A percentile compares a stretch with the other conserved stretches of the same genome.
phyloP scores from a whole-genome alignment of 108 stramenopile genomes.

The Poteriospumella lacustris region DNA sequence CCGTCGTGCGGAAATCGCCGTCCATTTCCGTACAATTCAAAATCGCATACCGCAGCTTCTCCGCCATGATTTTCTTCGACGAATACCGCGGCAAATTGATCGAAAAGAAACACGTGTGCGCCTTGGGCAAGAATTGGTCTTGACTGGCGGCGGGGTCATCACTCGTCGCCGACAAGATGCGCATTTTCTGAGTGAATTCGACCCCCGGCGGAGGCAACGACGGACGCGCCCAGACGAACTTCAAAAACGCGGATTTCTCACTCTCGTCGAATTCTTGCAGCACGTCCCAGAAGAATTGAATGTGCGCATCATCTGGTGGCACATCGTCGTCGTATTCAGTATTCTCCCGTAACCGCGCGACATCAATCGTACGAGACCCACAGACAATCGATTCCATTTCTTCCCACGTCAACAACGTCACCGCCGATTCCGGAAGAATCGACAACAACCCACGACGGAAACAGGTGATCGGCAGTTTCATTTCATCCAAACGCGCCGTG shows the following conservation, averaged over 20 bases:
- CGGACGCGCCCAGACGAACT: constrained; percentile 57
- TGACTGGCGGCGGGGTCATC: constrained; percentile 46
- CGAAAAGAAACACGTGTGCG: constrained; percentile 64
- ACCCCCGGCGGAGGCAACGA: constrained; percentile 46
- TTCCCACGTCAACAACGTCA: constrained; percentile 41
- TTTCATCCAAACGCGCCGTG: constrained; percentile 27
- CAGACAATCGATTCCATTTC: constrained; percentile 52
- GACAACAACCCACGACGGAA: constrained; percentile 36
- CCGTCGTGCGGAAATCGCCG: constrained; percentile 50
- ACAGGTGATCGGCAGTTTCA: not conserved
- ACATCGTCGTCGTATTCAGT: constrained; percentile 55
- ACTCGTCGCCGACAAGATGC: constrained; percentile 39
- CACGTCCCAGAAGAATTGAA: constrained; percentile 51
- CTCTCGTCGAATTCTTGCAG: constrained; percentile 37
- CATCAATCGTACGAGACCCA: constrained; percentile 46
- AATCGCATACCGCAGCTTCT: constrained; percentile 56
- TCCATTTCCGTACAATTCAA: constrained; percentile 54
- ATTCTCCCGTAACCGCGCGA: constrained; percentile 43
- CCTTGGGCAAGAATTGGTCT: constrained; percentile 54
- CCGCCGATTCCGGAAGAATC: constrained; percentile 43
- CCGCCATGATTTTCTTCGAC: constrained; percentile 36
- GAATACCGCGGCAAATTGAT: constrained; percentile 57
- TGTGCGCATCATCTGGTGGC: constrained; percentile 35
- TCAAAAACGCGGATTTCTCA: constrained; percentile 47
- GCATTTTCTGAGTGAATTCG: constrained; percentile 55